These are phyloP conservation scores for Xylaria cubensis DNA, from an alignment of 495 filamentous ascomycete genomes.

Conservation along the genomic window DNA sequence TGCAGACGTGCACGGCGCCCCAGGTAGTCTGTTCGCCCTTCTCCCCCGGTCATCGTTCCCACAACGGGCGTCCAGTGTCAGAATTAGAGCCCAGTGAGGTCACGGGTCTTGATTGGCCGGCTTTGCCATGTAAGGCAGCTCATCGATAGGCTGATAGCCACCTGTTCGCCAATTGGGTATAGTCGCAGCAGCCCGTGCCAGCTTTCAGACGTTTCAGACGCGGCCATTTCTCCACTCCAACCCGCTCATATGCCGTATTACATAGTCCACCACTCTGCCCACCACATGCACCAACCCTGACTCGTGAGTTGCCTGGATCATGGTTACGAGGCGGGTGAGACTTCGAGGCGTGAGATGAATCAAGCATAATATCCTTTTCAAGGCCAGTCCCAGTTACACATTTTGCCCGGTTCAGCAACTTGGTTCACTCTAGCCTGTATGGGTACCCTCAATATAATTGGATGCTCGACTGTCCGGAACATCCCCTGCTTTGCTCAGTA, in stretches of 20 bases:
- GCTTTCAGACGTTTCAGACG: slow-evolving; percentile 23
- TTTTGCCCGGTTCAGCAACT: neutral
- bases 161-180: slow-evolving; percentile 23
- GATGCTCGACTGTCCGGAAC: neutral
- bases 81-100: neutral
- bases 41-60: neutral
- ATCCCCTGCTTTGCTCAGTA: slow-evolving; percentile 2
- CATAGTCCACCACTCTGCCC: neutral
- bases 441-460: neutral
- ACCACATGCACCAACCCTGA: slow-evolving; percentile 3
- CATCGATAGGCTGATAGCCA: slow-evolving; percentile 10
- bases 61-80: slow-evolving; percentile 4
- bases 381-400: neutral
- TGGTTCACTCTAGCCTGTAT: neutral
- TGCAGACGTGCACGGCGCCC: neutral
- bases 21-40: neutral
- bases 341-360: slow-evolving; percentile 9
- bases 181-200: slow-evolving; percentile 18
- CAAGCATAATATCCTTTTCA: slow-evolving; percentile 1
- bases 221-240: slow-evolving; percentile 13
- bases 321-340: slow-evolving; percentile 6
- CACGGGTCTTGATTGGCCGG: slow-evolving; percentile 11
- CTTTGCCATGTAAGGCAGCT: neutral
- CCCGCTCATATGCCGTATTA: slow-evolving; percentile 19
- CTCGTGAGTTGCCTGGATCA: neutral